A percentile compares a stretch with the other conserved stretches of the same genome.
Evolutionary conservation across 2,329 filamentous ascomycete species (phyloP).

Genomic region (Thyridium curvatum): DNA sequence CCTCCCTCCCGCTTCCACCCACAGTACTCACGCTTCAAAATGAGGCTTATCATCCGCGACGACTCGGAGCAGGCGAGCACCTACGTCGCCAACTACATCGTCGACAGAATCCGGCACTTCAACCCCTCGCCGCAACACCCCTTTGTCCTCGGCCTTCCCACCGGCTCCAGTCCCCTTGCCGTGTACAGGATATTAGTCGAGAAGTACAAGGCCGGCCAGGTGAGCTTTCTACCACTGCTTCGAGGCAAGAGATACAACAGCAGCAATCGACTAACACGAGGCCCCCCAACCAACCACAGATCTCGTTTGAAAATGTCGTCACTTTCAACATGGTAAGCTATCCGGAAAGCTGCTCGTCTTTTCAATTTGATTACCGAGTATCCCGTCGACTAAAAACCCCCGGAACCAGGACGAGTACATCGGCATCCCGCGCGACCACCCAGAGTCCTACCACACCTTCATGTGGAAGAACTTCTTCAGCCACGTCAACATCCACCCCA

Average conservation of each 20-base stretch:
- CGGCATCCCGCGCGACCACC: slow-evolving; percentile 64
- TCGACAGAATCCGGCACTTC: slow-evolving; percentile 65
- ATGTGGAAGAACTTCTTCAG: slow-evolving; percentile 81
- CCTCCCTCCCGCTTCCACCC: too few relatives aligned
- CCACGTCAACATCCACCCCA: slow-evolving; percentile 63
- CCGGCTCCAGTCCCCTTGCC: slow-evolving; percentile 63
- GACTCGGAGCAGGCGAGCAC: slow-evolving; percentile 54
- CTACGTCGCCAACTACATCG: slow-evolving; percentile 68
- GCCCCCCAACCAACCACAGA: slow-evolving; percentile 6
- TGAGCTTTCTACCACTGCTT: slow-evolving; percentile 7
- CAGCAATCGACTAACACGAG: background rate
- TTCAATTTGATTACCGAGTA: too few relatives aligned
- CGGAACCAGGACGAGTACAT: slow-evolving; percentile 82
- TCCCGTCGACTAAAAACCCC: background rate
- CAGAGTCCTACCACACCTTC: slow-evolving; percentile 74
- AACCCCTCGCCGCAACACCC: slow-evolving; percentile 56
- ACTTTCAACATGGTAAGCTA: slow-evolving; percentile 51
- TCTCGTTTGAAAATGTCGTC: slow-evolving; percentile 57
- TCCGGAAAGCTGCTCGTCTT: background rate
- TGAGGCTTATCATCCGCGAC: slow-evolving; percentile 70
- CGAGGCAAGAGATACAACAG: background rate
- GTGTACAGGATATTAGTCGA: slow-evolving; percentile 65
- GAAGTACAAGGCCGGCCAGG: slow-evolving; percentile 49
- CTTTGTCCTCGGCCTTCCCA: slow-evolving; percentile 68
- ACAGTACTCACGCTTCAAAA: slow-evolving; percentile 21